Conservation (phyloP, 352 stramenopile genomes). For the Pythium pyrilobum region DNA sequence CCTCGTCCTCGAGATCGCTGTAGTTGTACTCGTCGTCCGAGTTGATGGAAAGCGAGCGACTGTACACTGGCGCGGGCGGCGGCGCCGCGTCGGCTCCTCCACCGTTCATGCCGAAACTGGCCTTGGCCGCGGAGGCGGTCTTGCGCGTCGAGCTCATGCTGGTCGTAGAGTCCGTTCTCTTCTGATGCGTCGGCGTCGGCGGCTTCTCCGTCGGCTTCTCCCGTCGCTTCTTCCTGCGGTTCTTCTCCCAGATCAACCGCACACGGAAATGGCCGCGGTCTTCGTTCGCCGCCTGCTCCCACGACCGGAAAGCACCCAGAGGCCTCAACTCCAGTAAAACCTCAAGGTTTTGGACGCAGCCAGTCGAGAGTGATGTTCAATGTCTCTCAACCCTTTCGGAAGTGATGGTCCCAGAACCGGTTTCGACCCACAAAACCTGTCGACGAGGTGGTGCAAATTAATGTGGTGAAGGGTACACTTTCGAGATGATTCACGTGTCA, state of each 20-base stretch:
- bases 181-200: background rate
- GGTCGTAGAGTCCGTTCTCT: background rate
- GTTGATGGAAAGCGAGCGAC: constrained; percentile 35
- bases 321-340: constrained; percentile 4
- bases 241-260: no score
- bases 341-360: constrained; percentile 9
- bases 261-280: no score
- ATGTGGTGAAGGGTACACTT: no score
- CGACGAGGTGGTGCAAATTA: no score
- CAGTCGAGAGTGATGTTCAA: constrained; percentile 6
- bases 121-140: background rate
- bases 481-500: no score
- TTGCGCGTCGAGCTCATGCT: constrained; percentile 8
- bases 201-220: background rate
- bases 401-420: background rate
- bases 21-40: constrained; percentile 84
- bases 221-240: no score
- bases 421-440: background rate
- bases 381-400: background rate
- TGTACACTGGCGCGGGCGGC: constrained; percentile 15
- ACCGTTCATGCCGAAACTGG: constrained; percentile 6
- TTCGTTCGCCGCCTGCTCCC: constrained; percentile 8
- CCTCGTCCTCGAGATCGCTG: constrained; percentile 66
- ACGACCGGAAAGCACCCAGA: constrained; percentile 9
- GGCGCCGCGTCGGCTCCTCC: constrained; percentile 1